These are phyloP conservation scores for Conticribra weissflogii DNA, from an alignment of 108 stramenopile species.

Conservation along the genomic window DNA sequence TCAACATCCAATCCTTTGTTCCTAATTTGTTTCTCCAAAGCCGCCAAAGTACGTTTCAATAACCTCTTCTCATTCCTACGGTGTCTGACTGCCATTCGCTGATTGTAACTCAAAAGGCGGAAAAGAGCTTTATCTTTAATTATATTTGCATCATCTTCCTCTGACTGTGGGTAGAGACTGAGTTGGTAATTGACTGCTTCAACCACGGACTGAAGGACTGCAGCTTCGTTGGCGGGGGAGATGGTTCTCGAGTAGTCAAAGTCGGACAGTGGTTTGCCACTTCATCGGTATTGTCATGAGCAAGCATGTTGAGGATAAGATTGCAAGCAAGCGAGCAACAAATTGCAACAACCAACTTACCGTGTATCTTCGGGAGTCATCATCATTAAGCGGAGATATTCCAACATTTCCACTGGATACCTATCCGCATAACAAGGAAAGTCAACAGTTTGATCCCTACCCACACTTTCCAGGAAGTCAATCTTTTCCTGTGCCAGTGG, in stretches of 20 bases:
- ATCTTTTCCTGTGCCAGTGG: constrained; percentile 85
- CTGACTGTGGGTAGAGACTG: constrained; percentile 84
- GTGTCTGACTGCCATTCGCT: constrained; percentile 90
- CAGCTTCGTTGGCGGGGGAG: constrained; percentile 91
- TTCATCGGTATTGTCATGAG: neutral
- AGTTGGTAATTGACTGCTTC: constrained; percentile 86
- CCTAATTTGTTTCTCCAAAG: constrained; percentile 79
- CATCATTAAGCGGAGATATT: constrained; percentile 94
- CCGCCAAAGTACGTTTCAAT: constrained; percentile 88
- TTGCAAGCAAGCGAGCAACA: no score
- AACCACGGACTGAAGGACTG: constrained; percentile 83
- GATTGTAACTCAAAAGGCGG: constrained; percentile 78
- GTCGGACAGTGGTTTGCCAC: constrained; percentile 71
- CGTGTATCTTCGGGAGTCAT: constrained; percentile 91
- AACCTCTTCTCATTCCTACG: constrained; percentile 90
- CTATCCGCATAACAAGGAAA: constrained; percentile 96
- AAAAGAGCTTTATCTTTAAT: constrained; percentile 87
- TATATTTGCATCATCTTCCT: constrained; percentile 86
- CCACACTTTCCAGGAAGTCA: constrained; percentile 82
- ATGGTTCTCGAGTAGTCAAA: constrained; percentile 88
- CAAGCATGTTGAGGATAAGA: no score
- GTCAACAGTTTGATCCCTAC: constrained; percentile 79
- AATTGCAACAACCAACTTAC: constrained; percentile 13
- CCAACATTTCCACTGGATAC: constrained; percentile 93
- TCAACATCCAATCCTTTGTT: constrained; percentile 79